Evolutionary conservation across 1,284 basidiomycete genomes (phyloP), one percentile per base, ranked within the genome.

Genomic region (Lentinula novae-zelandiae): DNA sequence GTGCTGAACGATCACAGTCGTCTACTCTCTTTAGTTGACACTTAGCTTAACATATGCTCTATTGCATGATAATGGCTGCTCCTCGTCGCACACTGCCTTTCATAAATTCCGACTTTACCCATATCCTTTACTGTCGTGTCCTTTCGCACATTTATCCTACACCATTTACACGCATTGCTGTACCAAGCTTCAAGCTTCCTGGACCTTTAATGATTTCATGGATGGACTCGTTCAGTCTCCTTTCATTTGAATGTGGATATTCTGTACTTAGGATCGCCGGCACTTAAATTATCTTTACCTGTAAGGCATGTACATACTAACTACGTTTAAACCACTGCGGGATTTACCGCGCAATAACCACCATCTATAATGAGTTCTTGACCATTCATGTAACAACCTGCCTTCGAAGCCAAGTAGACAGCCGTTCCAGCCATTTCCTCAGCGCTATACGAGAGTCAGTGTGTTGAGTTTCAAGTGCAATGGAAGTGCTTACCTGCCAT

Each of bases 281-380:
- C 12, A 34, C 44, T 46, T 44, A 56, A 56, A 56, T 56, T 56
- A 46, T 34, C 54, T 46, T 46, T 46, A 31, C 40, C 5, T 56
- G 17, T 56, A 17, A 44, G 40, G n/a, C 31, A 44, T 31, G 40
- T 56, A 48, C 27, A 56, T 56, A 56, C 17, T 53, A 53, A 38
- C 51, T 8, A 54, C 13, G 22, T 58, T 50, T 60, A 64, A 39
- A 57, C 39, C 8, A 54, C 58, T 20, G 76, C 78, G 42, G 90
- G 90, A 67, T 92, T 92, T 34, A 90, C 87, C n/a, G 84, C 79
- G 3, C 83, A 64, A 69, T 82, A 89, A 1, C 90, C 88, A 34
- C 90, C 90, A 67, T 92, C 90, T 40, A 92, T 80, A 17, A 84
- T 72, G 49, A 92, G 78, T 66, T 91, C 86, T 67, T 90, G 87